These are phyloP conservation scores for Plectranthus barbatus DNA, from an alignment of 257 asterid genomes.

Conservation along the genomic window DNA sequence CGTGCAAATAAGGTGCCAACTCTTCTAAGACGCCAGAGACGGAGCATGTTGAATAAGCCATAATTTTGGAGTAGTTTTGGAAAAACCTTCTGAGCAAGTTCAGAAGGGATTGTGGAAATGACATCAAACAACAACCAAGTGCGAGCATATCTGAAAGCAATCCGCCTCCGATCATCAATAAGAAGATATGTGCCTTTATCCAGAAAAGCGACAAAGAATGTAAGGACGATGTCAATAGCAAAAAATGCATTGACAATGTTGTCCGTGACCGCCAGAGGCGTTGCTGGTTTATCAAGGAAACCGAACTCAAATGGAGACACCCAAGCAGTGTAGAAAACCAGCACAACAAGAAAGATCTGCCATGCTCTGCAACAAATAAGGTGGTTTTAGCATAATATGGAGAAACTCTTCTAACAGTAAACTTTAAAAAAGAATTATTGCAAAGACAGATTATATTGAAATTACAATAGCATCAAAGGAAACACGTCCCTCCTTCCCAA, in stretches of 20 bases:
- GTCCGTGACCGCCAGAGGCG: slow-evolving; percentile 47
- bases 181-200: slow-evolving; percentile 58
- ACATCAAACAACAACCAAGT: slow-evolving; percentile 65
- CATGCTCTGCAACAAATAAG: slow-evolving; percentile 46
- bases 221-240: slow-evolving; percentile 67
- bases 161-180: slow-evolving; percentile 46
- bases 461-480: not conserved
- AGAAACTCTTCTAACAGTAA: not conserved
- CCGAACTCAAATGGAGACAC: slow-evolving; percentile 90
- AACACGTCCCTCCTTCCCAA: not conserved
- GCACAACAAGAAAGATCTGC: slow-evolving; percentile 60
- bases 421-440: not conserved
- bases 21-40: slow-evolving; percentile 89
- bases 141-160: slow-evolving; percentile 50
- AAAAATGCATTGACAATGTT: slow-evolving; percentile 77
- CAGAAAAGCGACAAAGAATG: slow-evolving; percentile 85
- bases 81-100: slow-evolving; percentile 51
- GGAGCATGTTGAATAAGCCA: slow-evolving; percentile 81
- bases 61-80: slow-evolving; percentile 43
- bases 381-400: slow-evolving; percentile 10
- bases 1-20: slow-evolving; percentile 73
- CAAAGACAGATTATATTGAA: too few species aligned
- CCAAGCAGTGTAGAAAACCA: slow-evolving; percentile 87
- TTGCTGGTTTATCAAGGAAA: slow-evolving; percentile 43
- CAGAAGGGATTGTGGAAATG: slow-evolving; percentile 75